Evolutionary conservation across 1,284 basidiomycete genomes (phyloP).

Genomic region (Melanopsichium pennsylvanicum): DNA sequence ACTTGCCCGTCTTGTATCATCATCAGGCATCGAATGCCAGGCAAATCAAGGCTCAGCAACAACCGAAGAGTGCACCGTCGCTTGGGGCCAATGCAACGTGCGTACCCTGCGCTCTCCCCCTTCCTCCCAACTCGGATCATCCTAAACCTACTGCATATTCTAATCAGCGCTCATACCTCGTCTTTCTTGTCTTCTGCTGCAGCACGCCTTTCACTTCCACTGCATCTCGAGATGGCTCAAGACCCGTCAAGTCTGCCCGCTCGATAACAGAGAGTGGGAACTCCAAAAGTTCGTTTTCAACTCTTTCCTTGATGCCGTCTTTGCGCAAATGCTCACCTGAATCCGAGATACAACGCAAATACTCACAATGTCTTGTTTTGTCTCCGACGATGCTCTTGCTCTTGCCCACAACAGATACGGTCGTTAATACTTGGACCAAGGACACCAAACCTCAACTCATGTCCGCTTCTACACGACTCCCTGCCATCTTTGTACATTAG

Average conservation of each 20-base stretch:
- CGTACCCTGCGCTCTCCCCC: too few species aligned
- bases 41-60: conserved; percentile 97
- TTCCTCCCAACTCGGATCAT: too few species aligned
- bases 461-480: too few species aligned
- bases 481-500: conserved; percentile 25
- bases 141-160: too few species aligned
- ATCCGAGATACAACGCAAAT: too few species aligned
- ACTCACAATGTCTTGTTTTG: too few species aligned
- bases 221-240: conserved; percentile 99
- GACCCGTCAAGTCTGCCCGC: conserved; percentile 96
- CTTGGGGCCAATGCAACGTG: conserved; percentile 99
- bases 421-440: too few species aligned
- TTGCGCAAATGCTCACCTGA: too few species aligned
- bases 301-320: too few species aligned
- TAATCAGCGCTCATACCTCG: too few species aligned
- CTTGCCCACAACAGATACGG: conserved; percentile 32
- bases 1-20: background rate
- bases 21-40: conserved; percentile 95
- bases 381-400: too few species aligned
- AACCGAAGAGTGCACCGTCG: conserved; percentile 96
- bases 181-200: conserved; percentile 1
- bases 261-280: conserved; percentile 91
- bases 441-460: too few species aligned
- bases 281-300: conserved; percentile 81
- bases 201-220: conserved; percentile 99